These are phyloP conservation scores for Clonostachys rhizophaga DNA, from an alignment of 2,329 filamentous ascomycete genomes.

Conservation along the genomic window DNA sequence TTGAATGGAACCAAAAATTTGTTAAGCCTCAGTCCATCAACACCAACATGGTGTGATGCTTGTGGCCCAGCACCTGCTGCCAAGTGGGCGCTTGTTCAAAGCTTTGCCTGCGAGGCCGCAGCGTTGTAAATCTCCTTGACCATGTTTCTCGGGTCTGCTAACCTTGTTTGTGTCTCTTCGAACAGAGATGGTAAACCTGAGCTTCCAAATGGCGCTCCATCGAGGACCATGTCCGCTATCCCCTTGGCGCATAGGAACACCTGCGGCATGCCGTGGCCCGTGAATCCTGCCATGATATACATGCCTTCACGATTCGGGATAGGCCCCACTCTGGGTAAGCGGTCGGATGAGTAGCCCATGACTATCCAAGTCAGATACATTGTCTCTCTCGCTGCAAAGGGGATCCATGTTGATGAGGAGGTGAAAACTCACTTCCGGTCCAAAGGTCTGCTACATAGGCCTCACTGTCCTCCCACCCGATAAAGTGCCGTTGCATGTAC, in stretches of 20 bases:
- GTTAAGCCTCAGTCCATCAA: too few relatives aligned
- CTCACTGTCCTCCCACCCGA: slow-evolving; percentile 37
- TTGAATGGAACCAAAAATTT: too few relatives aligned
- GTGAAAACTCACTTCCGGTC: slow-evolving; percentile 27
- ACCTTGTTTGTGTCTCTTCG: not conserved
- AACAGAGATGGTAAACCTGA: too few relatives aligned
- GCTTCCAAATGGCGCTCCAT: not conserved
- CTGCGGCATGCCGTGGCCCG: slow-evolving; percentile 45
- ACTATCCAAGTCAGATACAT: slow-evolving; percentile 5
- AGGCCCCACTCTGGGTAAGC: slow-evolving; percentile 31
- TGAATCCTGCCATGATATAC: slow-evolving; percentile 42
- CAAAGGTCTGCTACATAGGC: slow-evolving; percentile 28
- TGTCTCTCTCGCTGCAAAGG: too few relatives aligned
- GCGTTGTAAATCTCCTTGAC: not conserved
- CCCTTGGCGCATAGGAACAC: slow-evolving; percentile 34
- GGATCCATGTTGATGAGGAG: too few relatives aligned
- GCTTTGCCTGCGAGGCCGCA: too few relatives aligned
- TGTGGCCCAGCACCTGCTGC: too few relatives aligned
- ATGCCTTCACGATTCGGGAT: slow-evolving; percentile 19
- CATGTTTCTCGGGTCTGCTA: not conserved
- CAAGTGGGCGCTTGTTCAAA: too few relatives aligned
- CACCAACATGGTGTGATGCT: too few relatives aligned
- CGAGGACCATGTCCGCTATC: slow-evolving; percentile 30
- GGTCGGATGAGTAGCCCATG: slow-evolving; percentile 35
- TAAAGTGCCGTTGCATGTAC: slow-evolving; percentile 39